These are phyloP conservation scores for Mycena epipterygia DNA, from an alignment of 768 basidiomycete species.

Conservation along the genomic window DNA sequence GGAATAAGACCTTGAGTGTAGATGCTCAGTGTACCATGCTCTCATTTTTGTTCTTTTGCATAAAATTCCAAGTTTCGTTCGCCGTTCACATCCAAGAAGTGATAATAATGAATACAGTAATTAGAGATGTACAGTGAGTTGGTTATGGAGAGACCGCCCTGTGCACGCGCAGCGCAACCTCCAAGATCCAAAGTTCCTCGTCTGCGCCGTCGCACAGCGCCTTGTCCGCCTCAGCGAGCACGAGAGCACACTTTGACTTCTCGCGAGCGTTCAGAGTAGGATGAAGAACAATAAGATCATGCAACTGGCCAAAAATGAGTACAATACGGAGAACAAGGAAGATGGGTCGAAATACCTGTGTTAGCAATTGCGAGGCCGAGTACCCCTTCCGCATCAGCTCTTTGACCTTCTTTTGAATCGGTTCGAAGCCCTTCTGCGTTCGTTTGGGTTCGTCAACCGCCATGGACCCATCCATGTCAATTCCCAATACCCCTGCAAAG, in stretches of 20 bases:
- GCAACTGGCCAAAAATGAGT: conserved; percentile 69
- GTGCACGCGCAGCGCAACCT: conserved; percentile 85
- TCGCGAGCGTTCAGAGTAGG: conserved; percentile 83
- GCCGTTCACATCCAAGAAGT: conserved; percentile 3
- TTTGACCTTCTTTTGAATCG: conserved; percentile 80
- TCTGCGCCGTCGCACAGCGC: conserved; percentile 96
- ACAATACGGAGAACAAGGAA: conserved; percentile 38
- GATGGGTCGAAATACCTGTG: conserved; percentile 76
- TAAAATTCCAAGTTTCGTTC: conserved; percentile 30
- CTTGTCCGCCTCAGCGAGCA: conserved; percentile 96
- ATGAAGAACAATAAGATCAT: conserved; percentile 90
- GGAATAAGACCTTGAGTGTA: conserved; percentile 78
- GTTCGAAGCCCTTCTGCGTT: conserved; percentile 63
- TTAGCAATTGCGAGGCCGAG: conserved; percentile 89
- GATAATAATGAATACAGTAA: not conserved
- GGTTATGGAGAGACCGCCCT: conserved; percentile 66
- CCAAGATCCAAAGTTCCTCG: conserved; percentile 95
- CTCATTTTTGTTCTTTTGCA: conserved; percentile 36
- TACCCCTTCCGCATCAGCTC: conserved; percentile 89
- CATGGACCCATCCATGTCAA: conserved; percentile 70
- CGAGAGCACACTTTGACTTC: conserved; percentile 85
- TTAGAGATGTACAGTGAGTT: not conserved
- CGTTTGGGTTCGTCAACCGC: conserved; percentile 63
- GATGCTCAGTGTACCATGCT: conserved; percentile 32
- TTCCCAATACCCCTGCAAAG: conserved; percentile 79